These are phyloP conservation scores for Pisolithus orientalis DNA, from an alignment of 768 basidiomycete species.

Conservation along the genomic window DNA sequence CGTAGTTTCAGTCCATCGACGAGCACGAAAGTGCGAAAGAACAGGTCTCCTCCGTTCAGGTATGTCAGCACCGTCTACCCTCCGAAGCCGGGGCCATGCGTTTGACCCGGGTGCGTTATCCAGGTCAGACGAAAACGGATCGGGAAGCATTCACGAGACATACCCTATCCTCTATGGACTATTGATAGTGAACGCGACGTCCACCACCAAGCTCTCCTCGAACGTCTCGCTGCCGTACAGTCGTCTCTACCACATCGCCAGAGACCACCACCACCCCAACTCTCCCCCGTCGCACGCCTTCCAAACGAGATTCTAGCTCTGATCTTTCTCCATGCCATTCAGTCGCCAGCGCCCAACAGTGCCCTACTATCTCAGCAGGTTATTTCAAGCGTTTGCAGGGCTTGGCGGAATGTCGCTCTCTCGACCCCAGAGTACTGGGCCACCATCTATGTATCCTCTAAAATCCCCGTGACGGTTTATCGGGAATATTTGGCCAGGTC, in stretches of 20 bases:
- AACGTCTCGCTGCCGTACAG: slow-evolving; percentile 1
- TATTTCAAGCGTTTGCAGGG: slow-evolving; percentile 1
- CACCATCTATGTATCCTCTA: background rate
- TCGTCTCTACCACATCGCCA: background rate
- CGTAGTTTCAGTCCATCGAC: background rate
- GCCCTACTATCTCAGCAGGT: background rate
- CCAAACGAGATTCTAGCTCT: slow-evolving; percentile 1
- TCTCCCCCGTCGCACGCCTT: slow-evolving; percentile 1
- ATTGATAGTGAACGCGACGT: background rate
- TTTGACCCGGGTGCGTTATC: background rate
- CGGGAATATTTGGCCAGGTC: background rate
- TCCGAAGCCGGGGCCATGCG: background rate
- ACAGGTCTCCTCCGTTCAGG: background rate
- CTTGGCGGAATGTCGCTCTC: background rate
- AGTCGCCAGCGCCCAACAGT: background rate
- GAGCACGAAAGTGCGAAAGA: background rate
- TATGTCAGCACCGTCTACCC: background rate
- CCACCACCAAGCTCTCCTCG: background rate
- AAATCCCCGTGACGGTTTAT: slow-evolving; percentile 2
- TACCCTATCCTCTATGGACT: slow-evolving; percentile 1
- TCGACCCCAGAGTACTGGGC: slow-evolving; percentile 1
- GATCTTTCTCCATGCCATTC: background rate
- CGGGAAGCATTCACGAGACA: background rate
- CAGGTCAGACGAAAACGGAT: background rate
- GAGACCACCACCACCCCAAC: background rate